phyloP scores from a whole-genome alignment of 2,329 filamentous ascomycete species.

The Corynespora cassiicola region DNA sequence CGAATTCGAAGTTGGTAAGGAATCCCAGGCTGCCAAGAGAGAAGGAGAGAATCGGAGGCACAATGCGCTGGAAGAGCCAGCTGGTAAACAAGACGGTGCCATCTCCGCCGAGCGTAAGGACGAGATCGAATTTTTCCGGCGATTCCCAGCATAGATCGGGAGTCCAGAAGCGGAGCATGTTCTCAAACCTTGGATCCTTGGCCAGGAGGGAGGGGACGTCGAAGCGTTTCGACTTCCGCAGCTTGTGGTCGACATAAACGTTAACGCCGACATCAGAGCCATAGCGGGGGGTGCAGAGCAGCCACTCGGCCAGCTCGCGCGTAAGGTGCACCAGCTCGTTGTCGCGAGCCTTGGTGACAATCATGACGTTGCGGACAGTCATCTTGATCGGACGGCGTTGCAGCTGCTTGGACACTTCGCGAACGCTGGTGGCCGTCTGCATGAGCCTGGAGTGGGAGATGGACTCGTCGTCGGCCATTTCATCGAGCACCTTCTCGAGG shows the following conservation, averaged over 20 bases:
- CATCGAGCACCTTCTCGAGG: slow-evolving; percentile 91
- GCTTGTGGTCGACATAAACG: slow-evolving; percentile 98
- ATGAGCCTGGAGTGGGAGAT: slow-evolving; percentile 94
- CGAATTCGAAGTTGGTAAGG: slow-evolving; percentile 86
- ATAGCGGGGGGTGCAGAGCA: slow-evolving; percentile 87
- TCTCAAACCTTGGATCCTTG: slow-evolving; percentile 76
- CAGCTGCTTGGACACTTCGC: slow-evolving; percentile 94
- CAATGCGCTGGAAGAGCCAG: slow-evolving; percentile 90
- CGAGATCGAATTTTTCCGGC: slow-evolving; percentile 94
- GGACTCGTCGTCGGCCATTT: slow-evolving; percentile 86
- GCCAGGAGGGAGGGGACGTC: slow-evolving; percentile 74
- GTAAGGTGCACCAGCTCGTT: slow-evolving; percentile 91
- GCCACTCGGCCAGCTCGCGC: slow-evolving; percentile 84
- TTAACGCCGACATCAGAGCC: slow-evolving; percentile 90
- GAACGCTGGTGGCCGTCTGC: slow-evolving; percentile 92
- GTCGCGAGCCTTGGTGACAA: slow-evolving; percentile 96
- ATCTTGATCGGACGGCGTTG: slow-evolving; percentile 91
- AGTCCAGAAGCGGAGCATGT: slow-evolving; percentile 95
- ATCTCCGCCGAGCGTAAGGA: slow-evolving; percentile 87
- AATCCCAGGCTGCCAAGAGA: slow-evolving; percentile 87
- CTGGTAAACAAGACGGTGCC: slow-evolving; percentile 88
- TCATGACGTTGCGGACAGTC: slow-evolving; percentile 94
- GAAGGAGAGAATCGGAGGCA: slow-evolving; percentile 84
- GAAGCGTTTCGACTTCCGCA: slow-evolving; percentile 87
- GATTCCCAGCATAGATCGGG: slow-evolving; percentile 93